Percentiles rank a stretch among this genome's conserved stretches.
These are phyloP conservation scores for Globisporangium perplexum DNA, from an alignment of 352 stramenopile genomes.

Conservation along the genomic window DNA sequence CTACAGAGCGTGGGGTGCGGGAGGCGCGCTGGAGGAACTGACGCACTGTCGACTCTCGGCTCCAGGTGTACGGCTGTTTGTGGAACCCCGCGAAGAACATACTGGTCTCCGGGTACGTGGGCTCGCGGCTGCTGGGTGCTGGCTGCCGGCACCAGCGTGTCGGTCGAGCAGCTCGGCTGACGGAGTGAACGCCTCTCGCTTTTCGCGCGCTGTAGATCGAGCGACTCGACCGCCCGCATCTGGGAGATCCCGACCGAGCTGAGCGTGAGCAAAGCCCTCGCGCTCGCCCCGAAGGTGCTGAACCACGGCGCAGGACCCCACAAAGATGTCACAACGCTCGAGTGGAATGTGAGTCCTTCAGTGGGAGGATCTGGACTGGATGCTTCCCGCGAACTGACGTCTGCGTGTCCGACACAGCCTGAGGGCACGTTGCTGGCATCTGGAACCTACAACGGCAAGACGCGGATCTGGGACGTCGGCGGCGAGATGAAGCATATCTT, in stretches of 20 bases:
- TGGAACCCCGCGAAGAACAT: slow-evolving; percentile 96
- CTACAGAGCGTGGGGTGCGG: background rate
- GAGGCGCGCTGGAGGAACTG: background rate
- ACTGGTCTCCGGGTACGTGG: slow-evolving; percentile 87
- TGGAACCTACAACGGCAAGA: slow-evolving; percentile 95
- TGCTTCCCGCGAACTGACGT: background rate
- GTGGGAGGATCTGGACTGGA: background rate
- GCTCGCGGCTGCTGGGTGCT: background rate
- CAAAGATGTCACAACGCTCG: slow-evolving; percentile 98
- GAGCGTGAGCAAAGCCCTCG: slow-evolving; percentile 23
- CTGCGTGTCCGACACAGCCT: slow-evolving; percentile 29
- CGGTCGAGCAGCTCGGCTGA: background rate
- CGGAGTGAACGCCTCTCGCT: no score
- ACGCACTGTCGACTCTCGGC: background rate
- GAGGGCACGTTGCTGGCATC: slow-evolving; percentile 91
- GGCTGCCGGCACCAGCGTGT: background rate
- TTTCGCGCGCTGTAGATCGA: slow-evolving; percentile 39
- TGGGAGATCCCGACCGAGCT: slow-evolving; percentile 88
- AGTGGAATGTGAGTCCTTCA: slow-evolving; percentile 89
- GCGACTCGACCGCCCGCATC: slow-evolving; percentile 93
- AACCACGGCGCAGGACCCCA: slow-evolving; percentile 85
- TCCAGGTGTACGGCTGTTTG: slow-evolving; percentile 94
- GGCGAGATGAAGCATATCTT: slow-evolving; percentile 83
- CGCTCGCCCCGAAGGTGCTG: slow-evolving; percentile 46
- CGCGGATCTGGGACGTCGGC: slow-evolving; percentile 64